Conservation (phyloP, 306 rosid species). For the Crataegus laevigata region DNA sequence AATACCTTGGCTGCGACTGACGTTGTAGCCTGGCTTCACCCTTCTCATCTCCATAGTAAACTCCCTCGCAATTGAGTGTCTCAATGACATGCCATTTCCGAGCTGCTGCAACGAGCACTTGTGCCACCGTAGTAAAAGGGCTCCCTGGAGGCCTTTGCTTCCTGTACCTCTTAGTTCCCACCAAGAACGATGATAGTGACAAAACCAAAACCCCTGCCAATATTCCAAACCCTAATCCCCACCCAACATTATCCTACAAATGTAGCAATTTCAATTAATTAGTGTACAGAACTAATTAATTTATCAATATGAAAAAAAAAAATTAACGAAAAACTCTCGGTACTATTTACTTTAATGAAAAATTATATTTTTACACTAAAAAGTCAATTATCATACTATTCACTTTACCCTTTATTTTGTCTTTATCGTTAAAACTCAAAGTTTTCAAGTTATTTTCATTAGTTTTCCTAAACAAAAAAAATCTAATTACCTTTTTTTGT, state of each 20-base stretch:
- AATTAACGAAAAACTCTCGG: no score
- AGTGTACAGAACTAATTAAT: neutral
- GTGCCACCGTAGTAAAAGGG: conserved; percentile 55
- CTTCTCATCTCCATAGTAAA: conserved; percentile 20
- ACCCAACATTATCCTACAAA: conserved; percentile 57
- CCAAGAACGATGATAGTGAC: conserved; percentile 39
- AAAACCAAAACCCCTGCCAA: conserved; percentile 42
- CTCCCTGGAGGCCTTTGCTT: conserved; percentile 41
- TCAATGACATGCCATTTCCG: conserved; percentile 42
- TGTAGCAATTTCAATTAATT: neutral
- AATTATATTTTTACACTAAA: no score
- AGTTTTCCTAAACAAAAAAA: no score
- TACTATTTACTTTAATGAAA: no score
- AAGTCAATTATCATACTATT: no score
- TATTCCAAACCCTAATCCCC: conserved; percentile 56
- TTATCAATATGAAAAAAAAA: neutral
- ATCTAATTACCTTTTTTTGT: neutral
- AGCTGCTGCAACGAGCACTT: conserved; percentile 40
- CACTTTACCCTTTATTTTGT: no score
- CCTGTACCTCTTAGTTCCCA: conserved; percentile 46
- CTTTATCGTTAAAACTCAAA: no score
- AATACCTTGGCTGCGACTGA: conserved; percentile 24
- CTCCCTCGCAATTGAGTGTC: conserved; percentile 3
- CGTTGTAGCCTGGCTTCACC: neutral
- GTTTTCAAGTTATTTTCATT: no score